These are phyloP conservation scores for Lotus japonicus DNA, from an alignment of 306 rosid genomes.

Conservation along the genomic window DNA sequence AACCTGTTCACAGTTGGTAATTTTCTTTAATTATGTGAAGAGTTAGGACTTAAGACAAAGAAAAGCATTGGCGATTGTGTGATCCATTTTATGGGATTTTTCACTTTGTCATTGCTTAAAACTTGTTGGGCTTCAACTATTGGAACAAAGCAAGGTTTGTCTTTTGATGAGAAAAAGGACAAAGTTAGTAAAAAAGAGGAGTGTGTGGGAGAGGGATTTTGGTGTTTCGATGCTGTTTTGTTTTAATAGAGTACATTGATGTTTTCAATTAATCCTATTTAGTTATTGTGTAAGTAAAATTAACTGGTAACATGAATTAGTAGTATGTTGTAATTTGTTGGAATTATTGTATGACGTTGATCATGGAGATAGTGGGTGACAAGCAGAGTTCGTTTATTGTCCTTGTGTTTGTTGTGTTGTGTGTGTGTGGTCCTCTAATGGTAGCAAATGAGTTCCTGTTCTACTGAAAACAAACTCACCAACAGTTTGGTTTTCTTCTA, in stretches of 20 bases:
- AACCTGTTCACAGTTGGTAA: neutral
- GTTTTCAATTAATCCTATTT: neutral
- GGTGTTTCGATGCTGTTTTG: slow-evolving; percentile 38
- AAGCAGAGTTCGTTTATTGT: slow-evolving; percentile 29
- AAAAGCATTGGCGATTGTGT: slow-evolving; percentile 5
- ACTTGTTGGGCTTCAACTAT: neutral
- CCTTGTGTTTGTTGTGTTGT: slow-evolving; percentile 27
- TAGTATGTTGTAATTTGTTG: slow-evolving; percentile 1
- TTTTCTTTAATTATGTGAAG: neutral
- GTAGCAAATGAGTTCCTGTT: neutral
- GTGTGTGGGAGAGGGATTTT: slow-evolving; percentile 32
- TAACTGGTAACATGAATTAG: neutral
- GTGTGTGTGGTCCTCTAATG: slow-evolving; percentile 36
- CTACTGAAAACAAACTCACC: slow-evolving; percentile 26
- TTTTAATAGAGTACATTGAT: slow-evolving; percentile 7
- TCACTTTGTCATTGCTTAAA: slow-evolving; percentile 18
- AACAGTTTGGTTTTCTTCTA: neutral
- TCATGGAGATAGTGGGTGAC: slow-evolving; percentile 27
- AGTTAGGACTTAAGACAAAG: neutral
- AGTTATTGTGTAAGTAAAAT: neutral
- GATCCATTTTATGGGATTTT: slow-evolving; percentile 5
- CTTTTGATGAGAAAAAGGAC: slow-evolving; percentile 26
- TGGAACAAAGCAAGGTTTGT: slow-evolving; percentile 28
- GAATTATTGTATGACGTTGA: slow-evolving; percentile 18
- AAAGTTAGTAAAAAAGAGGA: slow-evolving; percentile 23